Evolutionary conservation across 148 eudicot species (phyloP).

Genomic region (Dysphania ambrosioides): DNA sequence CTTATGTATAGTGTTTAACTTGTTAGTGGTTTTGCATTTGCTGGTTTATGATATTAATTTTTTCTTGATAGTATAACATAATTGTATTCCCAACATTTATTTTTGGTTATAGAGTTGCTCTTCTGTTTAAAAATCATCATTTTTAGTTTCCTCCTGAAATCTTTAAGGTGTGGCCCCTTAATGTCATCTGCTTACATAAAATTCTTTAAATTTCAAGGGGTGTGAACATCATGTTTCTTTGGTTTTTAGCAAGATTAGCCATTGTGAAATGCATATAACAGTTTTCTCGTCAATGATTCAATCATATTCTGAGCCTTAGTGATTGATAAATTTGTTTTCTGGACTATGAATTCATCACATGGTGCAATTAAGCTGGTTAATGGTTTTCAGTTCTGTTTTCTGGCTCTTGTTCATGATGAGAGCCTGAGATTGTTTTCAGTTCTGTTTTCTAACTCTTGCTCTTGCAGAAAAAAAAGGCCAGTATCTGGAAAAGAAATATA

Average conservation of each 20-base stretch:
- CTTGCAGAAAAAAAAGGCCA: conserved; percentile 65
- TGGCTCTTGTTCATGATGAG: conserved; percentile 98
- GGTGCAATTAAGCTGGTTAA: not conserved
- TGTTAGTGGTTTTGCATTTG: no score
- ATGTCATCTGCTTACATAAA: not conserved
- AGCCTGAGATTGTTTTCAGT: conserved; percentile 92
- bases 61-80: no score
- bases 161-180: not conserved
- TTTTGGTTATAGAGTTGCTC: no score
- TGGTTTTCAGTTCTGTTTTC: conserved; percentile 28
- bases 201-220: not conserved
- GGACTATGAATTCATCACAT: no score
- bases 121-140: not conserved
- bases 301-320: no score
- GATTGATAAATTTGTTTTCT: no score
- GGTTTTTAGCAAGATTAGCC: not conserved
- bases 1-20: no score
- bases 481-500: conserved; percentile 45
- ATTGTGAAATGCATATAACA: not conserved
- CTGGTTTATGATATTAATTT: no score
- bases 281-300: no score
- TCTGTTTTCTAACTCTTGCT: conserved; percentile 63
- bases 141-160: not conserved
- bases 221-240: not conserved
- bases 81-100: no score